Conservation (phyloP, 768 basidiomycete genomes). For the Tylopilus felleus region DNA sequence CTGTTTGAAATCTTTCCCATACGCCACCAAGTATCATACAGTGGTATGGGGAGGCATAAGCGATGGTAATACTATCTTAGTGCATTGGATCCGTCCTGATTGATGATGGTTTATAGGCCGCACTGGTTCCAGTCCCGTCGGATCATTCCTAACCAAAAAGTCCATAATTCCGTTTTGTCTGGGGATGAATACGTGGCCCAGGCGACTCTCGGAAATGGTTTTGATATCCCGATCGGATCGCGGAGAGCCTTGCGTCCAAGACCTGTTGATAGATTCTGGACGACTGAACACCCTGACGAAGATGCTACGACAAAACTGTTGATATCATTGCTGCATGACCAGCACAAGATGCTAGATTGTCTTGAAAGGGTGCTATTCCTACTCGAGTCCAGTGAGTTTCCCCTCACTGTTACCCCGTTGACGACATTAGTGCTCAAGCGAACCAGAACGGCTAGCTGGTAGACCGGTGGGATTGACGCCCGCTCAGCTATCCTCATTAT, state of each 20-base stretch:
- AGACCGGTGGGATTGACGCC: too few relatives aligned
- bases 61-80: not conserved
- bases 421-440: too few relatives aligned
- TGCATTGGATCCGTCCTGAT: not conserved
- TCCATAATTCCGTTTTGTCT: not conserved
- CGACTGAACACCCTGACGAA: not conserved
- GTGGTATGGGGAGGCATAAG: not conserved
- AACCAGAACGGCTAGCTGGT: too few relatives aligned
- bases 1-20: too few relatives aligned
- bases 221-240: not conserved
- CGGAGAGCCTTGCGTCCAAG: not conserved
- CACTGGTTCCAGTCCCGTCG: not conserved
- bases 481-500: too few relatives aligned
- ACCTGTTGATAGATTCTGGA: not conserved
- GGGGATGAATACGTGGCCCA: not conserved
- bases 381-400: not conserved
- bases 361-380: constrained; percentile 6
- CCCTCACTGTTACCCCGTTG: not conserved
- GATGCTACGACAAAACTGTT: not conserved
- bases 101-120: not conserved
- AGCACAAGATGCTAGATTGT: not conserved
- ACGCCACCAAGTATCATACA: too few relatives aligned
- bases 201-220: not conserved
- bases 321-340: not conserved
- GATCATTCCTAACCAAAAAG: not conserved